phyloP scores from a whole-genome alignment of 1,284 basidiomycete species.

The Termitomyces sp. region DNA sequence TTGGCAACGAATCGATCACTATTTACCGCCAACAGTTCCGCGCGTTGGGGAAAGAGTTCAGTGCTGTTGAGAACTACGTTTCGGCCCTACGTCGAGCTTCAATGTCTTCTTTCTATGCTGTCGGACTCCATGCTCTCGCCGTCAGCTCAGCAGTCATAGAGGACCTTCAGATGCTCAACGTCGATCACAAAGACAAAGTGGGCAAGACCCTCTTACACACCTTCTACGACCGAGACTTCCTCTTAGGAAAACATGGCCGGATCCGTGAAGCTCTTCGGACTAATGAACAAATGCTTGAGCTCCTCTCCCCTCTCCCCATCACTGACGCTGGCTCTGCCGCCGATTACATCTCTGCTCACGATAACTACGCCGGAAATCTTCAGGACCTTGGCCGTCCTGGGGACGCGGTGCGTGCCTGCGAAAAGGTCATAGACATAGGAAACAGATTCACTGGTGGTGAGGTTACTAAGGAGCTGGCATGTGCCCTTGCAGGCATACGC shows the following conservation, averaged over 20 bases:
- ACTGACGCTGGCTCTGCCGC: neutral
- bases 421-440: constrained; percentile 4
- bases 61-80: constrained; percentile 3
- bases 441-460: neutral
- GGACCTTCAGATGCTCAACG: neutral
- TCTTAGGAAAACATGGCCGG: constrained; percentile 8
- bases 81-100: constrained; percentile 1
- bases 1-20: constrained; percentile 4
- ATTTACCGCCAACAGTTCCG: constrained; percentile 2
- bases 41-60: constrained; percentile 1
- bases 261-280: constrained; percentile 4
- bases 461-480: constrained; percentile 1
- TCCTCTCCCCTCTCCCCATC: neutral
- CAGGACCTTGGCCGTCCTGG: neutral
- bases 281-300: neutral
- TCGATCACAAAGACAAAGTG: constrained; percentile 4
- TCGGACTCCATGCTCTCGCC: neutral
- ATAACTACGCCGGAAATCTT: constrained; percentile 8
- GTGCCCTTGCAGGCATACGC: neutral
- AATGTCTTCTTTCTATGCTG: neutral
- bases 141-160: constrained; percentile 2
- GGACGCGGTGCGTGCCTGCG: constrained; percentile 1
- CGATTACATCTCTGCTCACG: constrained; percentile 1
- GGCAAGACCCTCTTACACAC: neutral
- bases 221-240: constrained; percentile 3